Base-by-base conservation (phyloP, 257 asterid species). In the Solanum sejunctum region DNA sequence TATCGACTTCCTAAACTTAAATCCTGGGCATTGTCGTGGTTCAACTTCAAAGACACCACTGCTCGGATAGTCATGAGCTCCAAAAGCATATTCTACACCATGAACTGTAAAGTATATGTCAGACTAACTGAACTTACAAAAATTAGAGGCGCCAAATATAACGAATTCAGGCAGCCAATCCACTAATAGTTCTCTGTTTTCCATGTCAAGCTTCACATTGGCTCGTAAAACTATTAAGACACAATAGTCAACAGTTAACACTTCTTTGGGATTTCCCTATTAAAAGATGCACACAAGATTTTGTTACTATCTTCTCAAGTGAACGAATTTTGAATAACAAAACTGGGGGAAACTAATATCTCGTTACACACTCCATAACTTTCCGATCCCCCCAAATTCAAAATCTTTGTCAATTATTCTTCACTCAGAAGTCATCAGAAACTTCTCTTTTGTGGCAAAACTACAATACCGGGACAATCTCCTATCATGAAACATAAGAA, bases 1-100 rank as follows among this genome's bases (percentile, higher is more conserved):
- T 87, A 96, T 90, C 13, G 99, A 93, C 90, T 92, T 96, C 83
- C 98, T 90, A 86, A 94, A 96, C 93, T 91, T 94, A 88, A 94
- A 96, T 17, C 98, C 85, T 3, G 85, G 80, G 70, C 85, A 83
- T 11, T 83, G 81, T 32, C 85, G 81, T 36, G 85, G 85, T 83
- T 83, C 85, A 52, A 83, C 85, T 83, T 83, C 85, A 66, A 83
- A 83, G 28, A 83, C 81, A 4, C 85, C 85, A 69, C 85, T 83
- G 69, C 77, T 83, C 32, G 85, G 80, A 54, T 26, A 54, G 66
- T 83, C 85, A 83, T 83, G 85, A 69, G 85, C 85, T 83, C 85
- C 85, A 54, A 67, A 69, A 12, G 85, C 85, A 69, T 83, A 83
- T 83, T 83, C 85, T 83, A 83, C 85, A 83, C 85, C 85, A 69